Conservation (phyloP, 2,329 filamentous ascomycete species). For the Myriosclerotinia curreyana region DNA sequence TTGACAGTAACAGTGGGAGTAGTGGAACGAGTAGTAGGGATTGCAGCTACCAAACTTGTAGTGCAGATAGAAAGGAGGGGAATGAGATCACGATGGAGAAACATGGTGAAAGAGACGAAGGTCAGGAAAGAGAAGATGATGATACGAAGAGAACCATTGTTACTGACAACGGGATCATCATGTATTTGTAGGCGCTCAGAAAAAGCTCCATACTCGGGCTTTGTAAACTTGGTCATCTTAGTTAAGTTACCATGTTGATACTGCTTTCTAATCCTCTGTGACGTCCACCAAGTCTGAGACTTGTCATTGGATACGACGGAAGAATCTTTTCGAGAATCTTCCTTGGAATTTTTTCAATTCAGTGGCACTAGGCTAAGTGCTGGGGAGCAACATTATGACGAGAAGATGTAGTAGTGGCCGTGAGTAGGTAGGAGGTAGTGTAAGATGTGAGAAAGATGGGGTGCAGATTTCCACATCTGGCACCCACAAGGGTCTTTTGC, state of each 20-base stretch:
- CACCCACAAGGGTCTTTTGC: too few species aligned
- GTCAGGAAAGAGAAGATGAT: background rate
- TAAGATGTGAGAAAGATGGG: too few species aligned
- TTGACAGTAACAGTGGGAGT: slow-evolving; percentile 25
- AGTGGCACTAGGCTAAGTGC: background rate
- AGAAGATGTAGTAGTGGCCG: background rate
- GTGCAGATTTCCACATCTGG: too few species aligned
- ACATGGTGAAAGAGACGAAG: background rate
- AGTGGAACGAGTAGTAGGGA: background rate
- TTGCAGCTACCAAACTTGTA: background rate
- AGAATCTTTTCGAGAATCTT: background rate
- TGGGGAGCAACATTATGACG: background rate
- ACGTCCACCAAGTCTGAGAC: background rate
- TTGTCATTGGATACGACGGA: background rate
- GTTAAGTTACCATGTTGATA: background rate
- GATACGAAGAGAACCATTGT: background rate
- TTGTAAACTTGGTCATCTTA: background rate
- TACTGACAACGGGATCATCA: background rate
- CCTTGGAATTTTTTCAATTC: background rate
- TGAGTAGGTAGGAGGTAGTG: background rate
- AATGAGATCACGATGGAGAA: background rate
- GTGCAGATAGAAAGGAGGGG: background rate
- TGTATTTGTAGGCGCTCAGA: background rate
- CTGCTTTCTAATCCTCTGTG: background rate
- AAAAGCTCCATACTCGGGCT: background rate